A percentile compares a stretch with the other conserved stretches of the same genome.
phyloP scores from a whole-genome alignment of 345 rosid species.

The Turnera subulata region DNA sequence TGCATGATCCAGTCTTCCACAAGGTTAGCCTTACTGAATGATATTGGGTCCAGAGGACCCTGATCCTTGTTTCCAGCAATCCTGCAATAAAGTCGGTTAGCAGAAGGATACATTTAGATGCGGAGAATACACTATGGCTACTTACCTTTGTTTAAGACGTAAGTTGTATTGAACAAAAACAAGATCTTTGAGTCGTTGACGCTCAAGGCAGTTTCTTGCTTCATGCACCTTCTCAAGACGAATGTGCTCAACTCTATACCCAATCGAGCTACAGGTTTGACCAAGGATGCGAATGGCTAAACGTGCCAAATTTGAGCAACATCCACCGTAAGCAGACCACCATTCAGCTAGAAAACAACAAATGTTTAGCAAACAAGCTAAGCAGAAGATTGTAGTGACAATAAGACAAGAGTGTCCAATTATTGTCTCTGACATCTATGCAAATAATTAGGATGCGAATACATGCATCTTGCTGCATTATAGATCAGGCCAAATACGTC shows the following conservation, averaged over 20 bases:
- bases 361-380: neutral
- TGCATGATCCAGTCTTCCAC: conserved; percentile 77
- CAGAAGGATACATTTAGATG: conserved; percentile 11
- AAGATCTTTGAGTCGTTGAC: conserved; percentile 61
- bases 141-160: conserved; percentile 65
- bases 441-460: no score
- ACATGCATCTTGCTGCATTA: no score
- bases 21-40: conserved; percentile 36
- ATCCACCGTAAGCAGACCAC: conserved; percentile 96
- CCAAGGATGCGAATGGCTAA: conserved; percentile 73
- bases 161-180: conserved; percentile 78
- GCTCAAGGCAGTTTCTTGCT: conserved; percentile 71
- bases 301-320: conserved; percentile 83
- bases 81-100: conserved; percentile 17
- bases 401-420: no score
- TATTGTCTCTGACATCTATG: no score
- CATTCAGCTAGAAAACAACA: conserved; percentile 62
- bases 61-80: conserved; percentile 34
- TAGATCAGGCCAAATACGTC: no score
- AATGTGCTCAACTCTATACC: conserved; percentile 35
- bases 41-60: conserved; percentile 42
- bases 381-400: no score
- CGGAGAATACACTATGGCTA: conserved; percentile 4
- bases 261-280: conserved; percentile 68
- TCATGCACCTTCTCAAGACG: conserved; percentile 44